Conservation (phyloP, 1,139 yeast species). For the Meyerozyma sp. region DNA sequence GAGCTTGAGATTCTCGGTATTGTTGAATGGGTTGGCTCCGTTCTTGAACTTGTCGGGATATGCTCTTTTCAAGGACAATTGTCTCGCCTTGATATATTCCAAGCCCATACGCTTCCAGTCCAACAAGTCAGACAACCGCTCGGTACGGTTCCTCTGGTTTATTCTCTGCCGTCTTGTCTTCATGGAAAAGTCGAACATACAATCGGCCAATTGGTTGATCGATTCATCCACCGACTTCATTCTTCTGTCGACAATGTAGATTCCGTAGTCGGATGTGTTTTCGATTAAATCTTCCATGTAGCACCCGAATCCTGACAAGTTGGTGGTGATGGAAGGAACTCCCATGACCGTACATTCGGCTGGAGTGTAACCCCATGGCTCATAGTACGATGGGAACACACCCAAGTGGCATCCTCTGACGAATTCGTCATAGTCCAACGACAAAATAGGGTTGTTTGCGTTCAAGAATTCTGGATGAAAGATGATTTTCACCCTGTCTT, state of each 20-base stretch:
- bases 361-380: constrained; percentile 99
- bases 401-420: constrained; percentile 98
- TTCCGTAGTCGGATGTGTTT: constrained; percentile 92
- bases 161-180: constrained; percentile 96
- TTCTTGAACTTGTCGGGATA: constrained; percentile 80
- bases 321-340: constrained; percentile 96
- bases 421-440: constrained; percentile 94
- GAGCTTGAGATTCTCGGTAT: constrained; percentile 55
- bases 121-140: constrained; percentile 82
- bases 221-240: constrained; percentile 91
- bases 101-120: constrained; percentile 99
- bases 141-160: constrained; percentile 96
- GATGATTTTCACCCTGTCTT: constrained; percentile 88
- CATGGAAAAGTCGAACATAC: constrained; percentile 83
- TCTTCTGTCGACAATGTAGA: constrained; percentile 93
- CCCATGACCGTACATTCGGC: constrained; percentile 99
- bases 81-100: constrained; percentile 93
- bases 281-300: constrained; percentile 98
- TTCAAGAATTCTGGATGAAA: constrained; percentile 97
- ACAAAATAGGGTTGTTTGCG: constrained; percentile 89
- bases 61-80: constrained; percentile 85
- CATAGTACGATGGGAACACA: constrained; percentile 96
- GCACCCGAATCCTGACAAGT: constrained; percentile 95
- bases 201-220: constrained; percentile 81
- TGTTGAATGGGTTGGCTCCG: constrained; percentile 58